These are phyloP conservation scores for Penicillium psychrosexuale DNA, from an alignment of 2,329 filamentous ascomycete genomes.

Conservation along the genomic window DNA sequence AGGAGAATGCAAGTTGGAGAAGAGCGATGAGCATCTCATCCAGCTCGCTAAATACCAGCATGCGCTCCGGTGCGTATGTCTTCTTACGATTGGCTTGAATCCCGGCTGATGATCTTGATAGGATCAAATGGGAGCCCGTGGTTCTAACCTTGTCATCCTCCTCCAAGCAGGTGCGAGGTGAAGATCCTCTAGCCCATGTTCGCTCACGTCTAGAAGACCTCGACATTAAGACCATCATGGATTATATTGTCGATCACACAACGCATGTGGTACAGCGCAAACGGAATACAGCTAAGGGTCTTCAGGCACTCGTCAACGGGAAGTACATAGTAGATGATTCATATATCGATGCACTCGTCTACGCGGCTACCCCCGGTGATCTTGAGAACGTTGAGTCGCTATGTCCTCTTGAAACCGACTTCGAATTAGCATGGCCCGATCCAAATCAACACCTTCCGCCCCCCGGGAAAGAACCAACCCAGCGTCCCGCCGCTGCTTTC, in stretches of 20 bases:
- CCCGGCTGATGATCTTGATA: slow-evolving; percentile 34
- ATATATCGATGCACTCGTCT: slow-evolving; percentile 70
- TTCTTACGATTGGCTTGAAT: background rate
- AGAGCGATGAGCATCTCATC: slow-evolving; percentile 59
- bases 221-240: slow-evolving; percentile 80
- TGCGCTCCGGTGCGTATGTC: slow-evolving; percentile 40
- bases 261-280: slow-evolving; percentile 89
- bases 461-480: slow-evolving; percentile 69
- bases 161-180: slow-evolving; percentile 63
- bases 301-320: slow-evolving; percentile 81
- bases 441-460: slow-evolving; percentile 69
- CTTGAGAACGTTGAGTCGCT: slow-evolving; percentile 51
- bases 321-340: slow-evolving; percentile 70
- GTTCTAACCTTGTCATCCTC: slow-evolving; percentile 80
- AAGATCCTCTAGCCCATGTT: slow-evolving; percentile 61
- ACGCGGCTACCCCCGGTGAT: slow-evolving; percentile 54
- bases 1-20: slow-evolving; percentile 57
- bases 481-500: slow-evolving; percentile 66
- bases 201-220: slow-evolving; percentile 69
- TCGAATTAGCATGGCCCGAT: slow-evolving; percentile 74
- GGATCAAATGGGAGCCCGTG: slow-evolving; percentile 74
- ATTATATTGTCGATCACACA: slow-evolving; percentile 68
- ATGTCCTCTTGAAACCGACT: slow-evolving; percentile 71
- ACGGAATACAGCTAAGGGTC: slow-evolving; percentile 80
- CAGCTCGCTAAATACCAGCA: slow-evolving; percentile 68